Base-by-base conservation (phyloP, 148 eudicot species). In the Talinum fruticosum region DNA sequence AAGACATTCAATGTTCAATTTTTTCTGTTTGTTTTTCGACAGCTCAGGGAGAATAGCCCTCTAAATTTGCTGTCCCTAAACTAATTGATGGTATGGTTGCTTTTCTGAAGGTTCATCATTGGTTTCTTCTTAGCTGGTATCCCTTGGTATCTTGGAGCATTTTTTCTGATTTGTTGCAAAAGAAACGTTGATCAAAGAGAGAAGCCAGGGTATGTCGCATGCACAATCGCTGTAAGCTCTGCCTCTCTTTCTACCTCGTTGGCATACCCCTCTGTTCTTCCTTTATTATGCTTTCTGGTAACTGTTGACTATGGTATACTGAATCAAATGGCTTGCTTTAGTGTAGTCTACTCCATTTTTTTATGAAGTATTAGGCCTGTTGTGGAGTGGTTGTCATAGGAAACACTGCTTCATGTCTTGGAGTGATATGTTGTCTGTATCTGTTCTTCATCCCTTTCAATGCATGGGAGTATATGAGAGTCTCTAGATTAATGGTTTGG, bases 101-200 rank as follows among this genome's bases (percentile, higher is more conserved):
- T 37, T 36, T 82, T 86, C 37, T 87, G 86, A 83, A 96, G 99
- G 93, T 96, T 96, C 74, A 90, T 96, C 19, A 79, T 91, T 73
- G 99, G 99, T 6, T 93, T 96, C 87, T 89, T 96, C 84, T 79
- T 96, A 75, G 99, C 86, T 85, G 92, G 89, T 75, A 77, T 96
- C 59, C 99, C 97, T 29, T 96, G 99, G 97, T 95, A 91, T 83
- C 35, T 87, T 81, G 99, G 86, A 10, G 97, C 91, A 33, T 53
- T 92, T 74, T 37, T 93, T 68, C 80, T 87, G 61, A 49, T 93
- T 51, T 96, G 94, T 78, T 85, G 89, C 83, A 84, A 81, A 78
- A 81, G 86, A 81, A 74, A 15, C 76, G 57, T 86, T 70, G 93
- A 93, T 65, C 83, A 81, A 72, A 83, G 99, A 78, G 99, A 96